These are phyloP conservation scores for Beta corolliflora DNA, from an alignment of 179 eudicot species.

Conservation along the genomic window DNA sequence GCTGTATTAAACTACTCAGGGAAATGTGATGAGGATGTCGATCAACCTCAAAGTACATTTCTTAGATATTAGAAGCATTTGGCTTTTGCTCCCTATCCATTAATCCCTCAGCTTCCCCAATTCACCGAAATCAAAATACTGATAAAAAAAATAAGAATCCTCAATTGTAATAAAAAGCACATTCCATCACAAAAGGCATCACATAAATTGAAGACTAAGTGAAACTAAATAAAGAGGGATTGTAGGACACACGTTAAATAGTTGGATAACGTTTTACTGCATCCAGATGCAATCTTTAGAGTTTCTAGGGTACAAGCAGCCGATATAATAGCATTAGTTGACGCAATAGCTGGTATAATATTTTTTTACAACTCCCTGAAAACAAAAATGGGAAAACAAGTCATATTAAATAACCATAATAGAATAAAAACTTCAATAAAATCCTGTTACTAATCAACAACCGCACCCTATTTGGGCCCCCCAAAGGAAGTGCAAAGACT, in stretches of 20 bases:
- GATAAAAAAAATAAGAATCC: neutral
- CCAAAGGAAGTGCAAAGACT: neutral
- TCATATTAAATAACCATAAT: conserved; percentile 14
- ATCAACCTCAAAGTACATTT: neutral
- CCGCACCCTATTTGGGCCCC: neutral
- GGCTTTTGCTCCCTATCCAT: neutral
- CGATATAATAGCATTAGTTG: conserved; percentile 94
- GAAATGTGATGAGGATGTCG: neutral
- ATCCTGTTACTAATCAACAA: neutral
- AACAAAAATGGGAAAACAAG: neutral
- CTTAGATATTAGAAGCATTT: neutral
- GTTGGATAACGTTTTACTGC: conserved; percentile 92
- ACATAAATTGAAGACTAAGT: neutral
- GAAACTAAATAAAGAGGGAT: conserved; percentile 4
- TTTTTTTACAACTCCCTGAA: conserved; percentile 98
- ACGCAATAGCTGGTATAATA: conserved; percentile 98
- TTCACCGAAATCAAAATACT: neutral
- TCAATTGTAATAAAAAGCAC: neutral
- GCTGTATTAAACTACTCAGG: neutral
- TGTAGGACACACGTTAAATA: conserved; percentile 65
- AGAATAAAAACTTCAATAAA: neutral
- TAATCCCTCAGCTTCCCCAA: neutral
- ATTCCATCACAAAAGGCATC: neutral
- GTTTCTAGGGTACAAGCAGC: conserved; percentile 94
- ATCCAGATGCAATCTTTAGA: conserved; percentile 86